Base-by-base conservation (phyloP, 192 early-diverging fungal genomes). In the Rhizophagus prolifer region DNA sequence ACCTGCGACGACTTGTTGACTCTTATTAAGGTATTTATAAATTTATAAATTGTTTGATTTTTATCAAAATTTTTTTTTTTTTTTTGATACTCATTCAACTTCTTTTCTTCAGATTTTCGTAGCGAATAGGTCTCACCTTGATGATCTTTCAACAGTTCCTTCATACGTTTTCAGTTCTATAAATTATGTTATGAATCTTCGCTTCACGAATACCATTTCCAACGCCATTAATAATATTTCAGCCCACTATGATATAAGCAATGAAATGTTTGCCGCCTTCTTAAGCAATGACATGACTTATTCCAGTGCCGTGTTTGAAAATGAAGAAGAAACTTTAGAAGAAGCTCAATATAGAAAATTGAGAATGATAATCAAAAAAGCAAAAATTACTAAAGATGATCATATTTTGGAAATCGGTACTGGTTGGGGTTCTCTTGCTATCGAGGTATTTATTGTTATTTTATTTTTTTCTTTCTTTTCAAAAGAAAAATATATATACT, bases 201-300 rank as follows among this genome's bases (percentile, higher is more conserved):
- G 81, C 28, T 89, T 91, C 74, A 84, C 89, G 23, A 93, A 93
- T 80, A 88, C 90, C 1, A 78, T 92, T 66, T 72, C 84, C 36
- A 92, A 91, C 77, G 71, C 87, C 1, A 73, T 86, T 10, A 81
- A 67, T 80, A 93, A 93, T 74, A 88, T 93, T 50, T 84, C 82
- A 8, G 91, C 91, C 13, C 92, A 93, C 81, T 93, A 93, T 80
- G 92, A 93, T 75, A 83, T 93, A 63, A 89, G 88, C 54, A 92
- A 93, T 80, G 91, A 91, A 31, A 88, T 93, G 88, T 93, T 93
- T 84, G 86, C 85, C 16, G 78, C 79, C 54, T 93, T 93, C 47
- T 80, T 93, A 64, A 89, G 90, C 80, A 79, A 82, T 3, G 85
- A 87, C 36, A 91, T 92, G 91, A 92, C 86, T 16, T 93, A 93